Percentiles rank a stretch among this genome's conserved stretches.
Evolutionary conservation across 352 stramenopile genomes (phyloP).

Genomic region (Pythium scleroteichum): DNA sequence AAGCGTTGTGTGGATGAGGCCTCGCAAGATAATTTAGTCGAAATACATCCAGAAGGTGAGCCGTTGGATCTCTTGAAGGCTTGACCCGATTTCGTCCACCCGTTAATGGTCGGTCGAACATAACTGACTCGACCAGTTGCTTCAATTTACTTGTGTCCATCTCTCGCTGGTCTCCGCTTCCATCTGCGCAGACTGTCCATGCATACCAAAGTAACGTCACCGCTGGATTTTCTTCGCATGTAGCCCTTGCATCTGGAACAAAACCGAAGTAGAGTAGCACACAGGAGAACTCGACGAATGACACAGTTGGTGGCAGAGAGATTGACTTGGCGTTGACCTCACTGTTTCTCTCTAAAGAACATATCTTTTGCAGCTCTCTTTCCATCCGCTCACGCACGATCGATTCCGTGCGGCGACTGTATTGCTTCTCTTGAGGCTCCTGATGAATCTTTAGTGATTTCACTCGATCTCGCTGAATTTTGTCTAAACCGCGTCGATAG

Average conservation of each 20-base stretch:
- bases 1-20: no score
- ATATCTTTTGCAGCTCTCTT: conserved; percentile 36
- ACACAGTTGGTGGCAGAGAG: conserved; percentile 8
- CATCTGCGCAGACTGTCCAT: conserved; percentile 37
- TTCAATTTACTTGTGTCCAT: conserved; percentile 26
- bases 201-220: conserved; percentile 56
- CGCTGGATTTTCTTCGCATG: conserved; percentile 31
- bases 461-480: conserved; percentile 32
- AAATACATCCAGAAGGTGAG: conserved; percentile 31
- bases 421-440: neutral
- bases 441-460: neutral
- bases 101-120: conserved; percentile 14
- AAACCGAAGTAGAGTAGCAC: conserved; percentile 60
- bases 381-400: conserved; percentile 46
- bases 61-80: neutral
- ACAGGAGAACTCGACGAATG: conserved; percentile 59
- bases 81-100: neutral
- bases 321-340: neutral
- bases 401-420: conserved; percentile 31
- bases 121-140: conserved; percentile 25
- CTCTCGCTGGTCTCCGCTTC: conserved; percentile 8
- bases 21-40: conserved; percentile 40
- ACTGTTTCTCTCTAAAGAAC: neutral
- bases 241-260: conserved; percentile 40
- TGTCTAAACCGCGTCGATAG: conserved; percentile 48